Base-by-base conservation (phyloP, 495 filamentous ascomycete genomes). In the Penicillium chermesinum region DNA sequence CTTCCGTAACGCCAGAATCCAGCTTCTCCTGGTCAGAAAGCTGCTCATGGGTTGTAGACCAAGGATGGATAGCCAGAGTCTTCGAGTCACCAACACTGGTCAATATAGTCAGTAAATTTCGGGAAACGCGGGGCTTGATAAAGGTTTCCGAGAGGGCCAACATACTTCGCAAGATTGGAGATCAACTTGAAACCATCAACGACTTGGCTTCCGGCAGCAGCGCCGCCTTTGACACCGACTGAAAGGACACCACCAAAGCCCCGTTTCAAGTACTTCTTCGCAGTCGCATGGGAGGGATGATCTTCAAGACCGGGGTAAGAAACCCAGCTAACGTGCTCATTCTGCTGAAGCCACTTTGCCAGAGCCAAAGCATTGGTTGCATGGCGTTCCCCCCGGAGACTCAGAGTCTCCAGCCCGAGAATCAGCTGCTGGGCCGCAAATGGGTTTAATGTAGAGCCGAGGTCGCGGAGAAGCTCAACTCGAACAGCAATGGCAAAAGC, bases 11-110 rank as follows among this genome's bases (percentile, higher is more conserved):
- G 46, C 93, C 93, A 12, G 86, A 90, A 58, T 77, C 82, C 16
- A 77, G 59, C 64, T 82, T 85, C 76, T 98, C 93, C 64, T 89
- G 77, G 10, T 94, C 88, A 13, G 74, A 80, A 25, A 97, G 77
- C 70, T 97, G 93, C 74, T 96, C 89, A 66, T 98, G 93, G 8
- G 93, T 98, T 14, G 93, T 97, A 4, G 84, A 86, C 88, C 89
- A 93, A 2, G 93, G 93, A 68, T 98, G 94, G 52, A 98, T 96
- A 14, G 91, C 91, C 41, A 98, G 76, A 15, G 93, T 98, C 78
- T 86, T 87, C 35, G 79, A 80, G 59, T 85, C 82, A 20, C 82
- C 82, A 33, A 85, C 81, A 64, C 79, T 83, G 43, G 10, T n/a
- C n/a, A n/a, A n/a, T 39, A 22, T 7, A 30, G 44, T 62, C 16